Base-by-base conservation (phyloP, 2,329 filamentous ascomycete genomes). In the Venturia nashicola region DNA sequence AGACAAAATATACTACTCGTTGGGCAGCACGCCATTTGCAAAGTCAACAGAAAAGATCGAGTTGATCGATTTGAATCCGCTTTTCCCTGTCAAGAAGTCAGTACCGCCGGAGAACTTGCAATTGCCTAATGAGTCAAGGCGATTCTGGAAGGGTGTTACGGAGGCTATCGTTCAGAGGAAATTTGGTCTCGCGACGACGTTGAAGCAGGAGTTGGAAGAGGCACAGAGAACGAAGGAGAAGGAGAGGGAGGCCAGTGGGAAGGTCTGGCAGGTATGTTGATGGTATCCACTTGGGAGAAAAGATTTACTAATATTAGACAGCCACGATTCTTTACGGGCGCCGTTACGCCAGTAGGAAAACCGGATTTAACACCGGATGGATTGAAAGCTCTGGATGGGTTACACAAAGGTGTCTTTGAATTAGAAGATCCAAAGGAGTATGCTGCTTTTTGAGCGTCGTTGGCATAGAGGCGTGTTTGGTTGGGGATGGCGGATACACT, bases 151-250 rank as follows among this genome's bases (percentile, higher is more conserved):
- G 42, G 84, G 84, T 32, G 93, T 99, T 55, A 97, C 94, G 20
- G 82, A 89, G 62, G 91, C 92, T 43, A 97, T 99, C 71, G 75
- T 84, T 27, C 78, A 85, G 66, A 95, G 92, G 76, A 90, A 96
- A 72, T 99, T 86, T 75, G 83, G 83, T 51, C 86, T 88, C 67
- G 94, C 94, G 8, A 99, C 94, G 27, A 85, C 83, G 23, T 78
- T 94, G 67, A 99, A 99, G 79, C 85, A 91, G 66, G 91, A 96
- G 70, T 84, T 99, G 12, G 94, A 99, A 75, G 94, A 99, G 74
- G 81, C 82, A 54, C 94, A 99, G 77, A 83, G 94, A 40, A 84
- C 89, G 70, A 93, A 90, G 76, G 92, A 90, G 1, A 86, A 90
- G 32, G 86, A 93, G 72, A 82, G 94, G 54, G 88, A 93, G 72